Evolutionary conservation across 495 filamentous ascomycete species (phyloP), one percentile per base, ranked within the genome.

Genomic region (Neurospora sp.): DNA sequence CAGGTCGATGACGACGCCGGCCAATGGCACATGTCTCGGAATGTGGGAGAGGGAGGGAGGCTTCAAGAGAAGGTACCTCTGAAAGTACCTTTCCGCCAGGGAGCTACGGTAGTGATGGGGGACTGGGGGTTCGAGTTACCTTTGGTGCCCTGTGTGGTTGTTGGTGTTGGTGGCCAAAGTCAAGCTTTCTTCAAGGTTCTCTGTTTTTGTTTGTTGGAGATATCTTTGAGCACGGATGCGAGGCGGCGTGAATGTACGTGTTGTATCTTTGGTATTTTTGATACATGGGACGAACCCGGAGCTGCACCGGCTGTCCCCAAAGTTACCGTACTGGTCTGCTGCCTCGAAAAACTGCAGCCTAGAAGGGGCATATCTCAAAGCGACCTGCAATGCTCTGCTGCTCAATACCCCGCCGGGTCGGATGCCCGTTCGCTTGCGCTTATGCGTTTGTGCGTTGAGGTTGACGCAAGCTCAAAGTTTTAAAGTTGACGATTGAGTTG

Each of bases 1-100:
- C 80, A 79, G 76, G 77, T 78, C 76, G 78, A 81, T 81, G 80
- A 81, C 80, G 79, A 77, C 77, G 77, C 80, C 76, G 75, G 62
- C 76, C 76, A 78, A 76, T 78, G 74, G 77, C 75, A 76, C 77
- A 78, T 77, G 75, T 75, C 75, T 80, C 80, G 80, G 80, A 77
- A 81, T 77, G 79, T 80, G 78, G 77, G 79, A 77, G 76, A 71
- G 18, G 8, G 46, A 66, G 37, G 42, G 18, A 46, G 44, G 44
- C 44, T 20, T 1, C 18, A 10, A 2, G 20, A 54, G 20, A 5
- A 54, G 20, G 46, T 54, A 54, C n/a, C 46, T 44, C 20, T 12
- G 20, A 23, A 54, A 23, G 48, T 27, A 14, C 20, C 20, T 27
- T 54, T 46, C 8, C 9, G 16, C 44, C 44, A 48, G 44, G 44